A percentile compares a stretch with the other conserved stretches of the same genome.
phyloP scores from a whole-genome alignment of 2,329 filamentous ascomycete genomes.

The Domatiomyces globalis region DNA sequence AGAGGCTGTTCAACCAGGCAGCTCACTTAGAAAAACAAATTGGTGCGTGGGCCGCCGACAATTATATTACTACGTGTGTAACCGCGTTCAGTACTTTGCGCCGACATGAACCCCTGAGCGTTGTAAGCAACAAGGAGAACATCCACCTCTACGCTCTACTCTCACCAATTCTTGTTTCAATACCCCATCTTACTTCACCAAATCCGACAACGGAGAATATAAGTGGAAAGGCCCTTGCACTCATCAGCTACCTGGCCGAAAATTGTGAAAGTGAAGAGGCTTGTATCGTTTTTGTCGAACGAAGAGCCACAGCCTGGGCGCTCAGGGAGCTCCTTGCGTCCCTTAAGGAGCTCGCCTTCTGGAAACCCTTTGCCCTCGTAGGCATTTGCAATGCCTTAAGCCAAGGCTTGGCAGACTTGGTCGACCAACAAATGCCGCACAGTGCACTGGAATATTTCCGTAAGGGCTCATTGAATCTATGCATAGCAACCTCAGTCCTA shows the following conservation, averaged over 20 bases:
- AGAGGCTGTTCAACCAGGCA: constrained; percentile 38
- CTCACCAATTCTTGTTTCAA: background rate
- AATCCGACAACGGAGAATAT: constrained; percentile 18
- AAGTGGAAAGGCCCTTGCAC: constrained; percentile 43
- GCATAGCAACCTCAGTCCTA: constrained; percentile 43
- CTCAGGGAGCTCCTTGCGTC: constrained; percentile 43
- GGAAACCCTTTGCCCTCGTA: constrained; percentile 36
- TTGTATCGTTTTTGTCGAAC: constrained; percentile 53
- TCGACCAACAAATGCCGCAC: constrained; percentile 34
- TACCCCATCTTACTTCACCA: background rate
- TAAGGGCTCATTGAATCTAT: constrained; percentile 39
- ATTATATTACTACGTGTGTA: constrained; percentile 44
- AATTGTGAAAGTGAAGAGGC: constrained; percentile 34
- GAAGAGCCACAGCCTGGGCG: constrained; percentile 47
- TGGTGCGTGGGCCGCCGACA: constrained; percentile 55
- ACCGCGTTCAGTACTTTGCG: constrained; percentile 1
- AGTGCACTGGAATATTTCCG: constrained; percentile 41
- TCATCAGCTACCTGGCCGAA: constrained; percentile 41
- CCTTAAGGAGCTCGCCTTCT: constrained; percentile 33
- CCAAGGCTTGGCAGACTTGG: constrained; percentile 38
- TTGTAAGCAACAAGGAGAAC: background rate
- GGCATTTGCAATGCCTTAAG: constrained; percentile 33
- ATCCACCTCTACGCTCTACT: background rate
- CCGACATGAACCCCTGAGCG: background rate
- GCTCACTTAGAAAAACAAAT: constrained; percentile 42